Conservation (phyloP, 225 moss, liverwort and hornwort species). For the Anthoceros angustus region DNA sequence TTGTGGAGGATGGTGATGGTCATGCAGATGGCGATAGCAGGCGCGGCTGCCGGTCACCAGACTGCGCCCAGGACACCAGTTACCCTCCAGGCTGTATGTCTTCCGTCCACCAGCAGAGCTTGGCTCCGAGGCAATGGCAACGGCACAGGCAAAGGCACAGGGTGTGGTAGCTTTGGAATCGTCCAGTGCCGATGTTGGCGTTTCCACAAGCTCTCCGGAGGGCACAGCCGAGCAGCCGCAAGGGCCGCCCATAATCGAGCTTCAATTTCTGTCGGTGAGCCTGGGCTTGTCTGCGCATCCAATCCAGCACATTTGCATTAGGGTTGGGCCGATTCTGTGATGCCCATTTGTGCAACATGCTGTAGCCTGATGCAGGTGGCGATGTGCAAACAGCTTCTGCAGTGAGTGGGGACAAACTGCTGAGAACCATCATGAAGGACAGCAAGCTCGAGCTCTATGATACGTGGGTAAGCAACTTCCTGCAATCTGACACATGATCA, state of each 20-base stretch:
- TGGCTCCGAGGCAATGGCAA: not conserved
- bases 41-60: not conserved
- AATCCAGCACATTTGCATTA: too few species aligned
- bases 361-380: constrained; percentile 21
- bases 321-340: too few species aligned
- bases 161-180: not conserved
- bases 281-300: too few species aligned
- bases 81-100: not conserved
- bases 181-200: not conserved
- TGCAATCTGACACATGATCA: not conserved
- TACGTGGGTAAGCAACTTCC: constrained; percentile 19
- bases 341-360: not conserved
- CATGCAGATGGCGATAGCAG: not conserved
- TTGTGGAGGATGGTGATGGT: not conserved
- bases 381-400: constrained; percentile 18
- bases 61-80: not conserved
- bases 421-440: constrained; percentile 33
- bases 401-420: constrained; percentile 28
- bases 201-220: constrained; percentile 15
- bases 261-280: constrained; percentile 24
- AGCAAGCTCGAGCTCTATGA: constrained; percentile 33
- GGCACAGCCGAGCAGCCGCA: constrained; percentile 10
- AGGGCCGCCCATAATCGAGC: constrained; percentile 26
- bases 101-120: not conserved
- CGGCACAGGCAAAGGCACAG: not conserved